A percentile compares a stretch with the other conserved stretches of the same genome.
Evolutionary conservation across 345 rosid genomes (phyloP).

Genomic region (Jatropha curcas): DNA sequence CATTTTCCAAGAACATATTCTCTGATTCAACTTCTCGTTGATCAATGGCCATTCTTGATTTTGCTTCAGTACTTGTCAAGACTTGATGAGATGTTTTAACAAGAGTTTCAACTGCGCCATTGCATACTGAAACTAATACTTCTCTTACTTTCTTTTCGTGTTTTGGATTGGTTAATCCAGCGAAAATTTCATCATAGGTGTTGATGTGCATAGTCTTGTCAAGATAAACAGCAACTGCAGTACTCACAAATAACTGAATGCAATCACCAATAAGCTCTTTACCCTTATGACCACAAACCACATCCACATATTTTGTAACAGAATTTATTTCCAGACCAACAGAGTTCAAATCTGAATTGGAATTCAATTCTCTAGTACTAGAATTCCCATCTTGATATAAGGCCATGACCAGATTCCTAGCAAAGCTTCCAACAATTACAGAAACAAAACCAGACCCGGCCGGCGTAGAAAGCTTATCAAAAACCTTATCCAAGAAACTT

Average conservation of each 20-base stretch:
- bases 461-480: conserved; percentile 61
- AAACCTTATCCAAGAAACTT: conserved; percentile 48
- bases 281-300: conserved; percentile 45
- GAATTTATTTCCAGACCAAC: conserved; percentile 15
- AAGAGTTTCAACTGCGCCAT: conserved; percentile 59
- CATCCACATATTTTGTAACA: conserved; percentile 40
- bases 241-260: conserved; percentile 68
- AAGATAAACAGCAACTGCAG: conserved; percentile 77
- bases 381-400: conserved; percentile 23
- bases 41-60: conserved; percentile 24
- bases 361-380: conserved; percentile 3
- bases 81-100: conserved; percentile 68
- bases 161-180: conserved; percentile 74
- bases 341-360: conserved; percentile 2
- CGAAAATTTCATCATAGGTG: conserved; percentile 61
- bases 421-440: conserved; percentile 78
- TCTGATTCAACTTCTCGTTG: conserved; percentile 4
- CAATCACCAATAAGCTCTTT: conserved; percentile 65
- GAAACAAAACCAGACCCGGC: conserved; percentile 77
- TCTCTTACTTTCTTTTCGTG: conserved; percentile 52
- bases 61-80: conserved; percentile 25
- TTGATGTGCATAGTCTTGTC: conserved; percentile 69
- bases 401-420: conserved; percentile 65
- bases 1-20: conserved; percentile 13
- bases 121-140: conserved; percentile 56